Evolutionary conservation across 768 basidiomycete genomes (phyloP).

Genomic region (Leccinum arenicola): DNA sequence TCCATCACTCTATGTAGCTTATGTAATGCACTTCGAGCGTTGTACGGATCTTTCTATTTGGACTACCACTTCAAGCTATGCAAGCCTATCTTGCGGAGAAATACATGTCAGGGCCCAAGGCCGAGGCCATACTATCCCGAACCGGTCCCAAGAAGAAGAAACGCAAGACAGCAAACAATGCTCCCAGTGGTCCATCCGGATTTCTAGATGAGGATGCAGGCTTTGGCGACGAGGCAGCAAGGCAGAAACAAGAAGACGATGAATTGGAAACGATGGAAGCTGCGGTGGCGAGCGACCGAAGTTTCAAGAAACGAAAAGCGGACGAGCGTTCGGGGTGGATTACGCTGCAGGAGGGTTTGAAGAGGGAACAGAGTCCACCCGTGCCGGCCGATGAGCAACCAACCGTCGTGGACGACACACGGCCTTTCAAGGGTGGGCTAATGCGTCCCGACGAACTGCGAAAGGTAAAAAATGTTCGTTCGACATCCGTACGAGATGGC

Average conservation of each 20-base stretch:
- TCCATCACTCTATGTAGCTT: neutral
- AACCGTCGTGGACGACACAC: slow-evolving; percentile 46
- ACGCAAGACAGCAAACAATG: slow-evolving; percentile 46
- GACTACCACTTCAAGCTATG: slow-evolving; percentile 34
- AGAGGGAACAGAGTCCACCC: slow-evolving; percentile 48
- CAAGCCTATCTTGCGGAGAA: slow-evolving; percentile 85
- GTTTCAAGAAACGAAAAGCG: slow-evolving; percentile 73
- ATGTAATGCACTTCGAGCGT: neutral
- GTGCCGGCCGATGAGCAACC: slow-evolving; percentile 69
- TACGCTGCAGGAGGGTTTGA: slow-evolving; percentile 54
- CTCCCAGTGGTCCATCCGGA: slow-evolving; percentile 27
- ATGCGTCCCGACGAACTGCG: slow-evolving; percentile 73
- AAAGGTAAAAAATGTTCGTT: slow-evolving; percentile 37
- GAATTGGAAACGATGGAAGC: slow-evolving; percentile 54
- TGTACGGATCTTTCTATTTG: neutral
- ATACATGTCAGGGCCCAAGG: slow-evolving; percentile 96
- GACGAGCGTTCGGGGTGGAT: slow-evolving; percentile 62
- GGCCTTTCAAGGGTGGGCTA: slow-evolving; percentile 68
- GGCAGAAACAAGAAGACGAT: slow-evolving; percentile 58
- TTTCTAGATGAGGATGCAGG: slow-evolving; percentile 70
- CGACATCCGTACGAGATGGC: neutral
- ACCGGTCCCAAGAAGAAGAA: slow-evolving; percentile 60
- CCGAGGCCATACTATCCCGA: slow-evolving; percentile 87
- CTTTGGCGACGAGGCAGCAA: slow-evolving; percentile 52
- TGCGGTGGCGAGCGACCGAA: slow-evolving; percentile 69